A percentile compares a stretch with the other conserved stretches of the same genome.
Conservation (phyloP, 164 flowering plant species). For the Echeveria elegans region DNA sequence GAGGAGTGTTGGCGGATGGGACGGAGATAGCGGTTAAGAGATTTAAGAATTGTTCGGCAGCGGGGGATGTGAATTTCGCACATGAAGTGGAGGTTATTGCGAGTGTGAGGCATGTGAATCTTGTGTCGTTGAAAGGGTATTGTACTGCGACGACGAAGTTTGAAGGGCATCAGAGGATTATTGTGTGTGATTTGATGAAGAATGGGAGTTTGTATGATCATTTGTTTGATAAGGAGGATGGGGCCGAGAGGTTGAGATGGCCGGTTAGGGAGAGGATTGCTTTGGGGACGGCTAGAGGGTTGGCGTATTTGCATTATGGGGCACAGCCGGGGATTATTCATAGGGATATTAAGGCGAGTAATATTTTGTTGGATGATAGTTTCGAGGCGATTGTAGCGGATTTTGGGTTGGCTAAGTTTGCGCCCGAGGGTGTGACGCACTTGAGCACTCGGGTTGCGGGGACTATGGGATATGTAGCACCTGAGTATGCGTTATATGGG, state of each 20-base stretch:
- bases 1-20: slow-evolving; percentile 58
- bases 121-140: slow-evolving; percentile 50
- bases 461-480: slow-evolving; percentile 93
- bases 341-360: slow-evolving; percentile 82
- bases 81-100: slow-evolving; percentile 65
- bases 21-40: slow-evolving; percentile 76
- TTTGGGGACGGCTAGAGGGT: slow-evolving; percentile 65
- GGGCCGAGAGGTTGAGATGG: slow-evolving; percentile 48
- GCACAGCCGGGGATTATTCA: slow-evolving; percentile 73
- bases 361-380: slow-evolving; percentile 64
- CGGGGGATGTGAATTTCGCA: slow-evolving; percentile 57
- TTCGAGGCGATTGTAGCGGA: slow-evolving; percentile 81
- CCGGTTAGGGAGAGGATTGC: slow-evolving; percentile 67
- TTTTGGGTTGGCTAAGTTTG: slow-evolving; percentile 82
- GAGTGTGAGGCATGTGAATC: slow-evolving; percentile 54
- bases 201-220: slow-evolving; percentile 81
- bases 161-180: slow-evolving; percentile 85
- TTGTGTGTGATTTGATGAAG: slow-evolving; percentile 67
- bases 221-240: slow-evolving; percentile 32
- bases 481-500: slow-evolving; percentile 88
- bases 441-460: slow-evolving; percentile 89
- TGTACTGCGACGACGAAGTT: slow-evolving; percentile 43
- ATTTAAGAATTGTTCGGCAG: slow-evolving; percentile 75
- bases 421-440: slow-evolving; percentile 74
- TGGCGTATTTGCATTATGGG: slow-evolving; percentile 80